Base-by-base conservation (phyloP, 495 filamentous ascomycete genomes). In the Penicillium canescens region DNA sequence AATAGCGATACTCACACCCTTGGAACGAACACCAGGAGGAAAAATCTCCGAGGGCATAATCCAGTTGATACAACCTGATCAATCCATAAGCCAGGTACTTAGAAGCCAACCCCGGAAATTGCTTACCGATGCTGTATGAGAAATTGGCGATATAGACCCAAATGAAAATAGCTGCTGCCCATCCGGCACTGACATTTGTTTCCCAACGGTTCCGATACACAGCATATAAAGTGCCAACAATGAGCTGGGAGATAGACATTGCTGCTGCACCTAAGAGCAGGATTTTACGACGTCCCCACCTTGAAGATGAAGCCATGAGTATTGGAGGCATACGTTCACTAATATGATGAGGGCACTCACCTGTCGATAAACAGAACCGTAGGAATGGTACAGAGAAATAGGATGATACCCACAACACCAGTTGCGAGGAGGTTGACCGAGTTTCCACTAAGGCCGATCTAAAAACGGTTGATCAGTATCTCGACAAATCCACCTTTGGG, bases 91-190 rank as follows among this genome's bases (percentile, higher is more conserved):
- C 18, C 8, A 12, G 18, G 18, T 41, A 41, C 8, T 24, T 41
- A 18, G 9, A 31, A 31, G 7, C 8, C 0, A 7, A 9, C 9
- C 28, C 28, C 6, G 2, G 6, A 31, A 31, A 7, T 10, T 2
- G 9, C 28, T 9, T 31, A 31, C 28, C 28, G 28, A 31, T 31
- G 28, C 28, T 31, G 28, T 83, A 78, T 2, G 82, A 82, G 59
- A 86, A 87, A 69, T 82, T 86, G 6, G 77, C 78, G 10, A 82
- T 84, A 77, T 82, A 87, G 61, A 86, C 83, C 73, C 84, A 84
- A 68, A 85, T 82, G 14, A 86, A 75, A 8, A 82, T 82, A 0
- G 77, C 77, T 34, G 82, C 82, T 16, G 79, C 80, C 37, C 72
- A 78, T 7, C 72, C 61, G 2, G 66, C 65, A 21, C 81, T 61